Evolutionary conservation across 2,329 filamentous ascomycete species (phyloP).

Genomic region (Phialemonium atrogriseum): DNA sequence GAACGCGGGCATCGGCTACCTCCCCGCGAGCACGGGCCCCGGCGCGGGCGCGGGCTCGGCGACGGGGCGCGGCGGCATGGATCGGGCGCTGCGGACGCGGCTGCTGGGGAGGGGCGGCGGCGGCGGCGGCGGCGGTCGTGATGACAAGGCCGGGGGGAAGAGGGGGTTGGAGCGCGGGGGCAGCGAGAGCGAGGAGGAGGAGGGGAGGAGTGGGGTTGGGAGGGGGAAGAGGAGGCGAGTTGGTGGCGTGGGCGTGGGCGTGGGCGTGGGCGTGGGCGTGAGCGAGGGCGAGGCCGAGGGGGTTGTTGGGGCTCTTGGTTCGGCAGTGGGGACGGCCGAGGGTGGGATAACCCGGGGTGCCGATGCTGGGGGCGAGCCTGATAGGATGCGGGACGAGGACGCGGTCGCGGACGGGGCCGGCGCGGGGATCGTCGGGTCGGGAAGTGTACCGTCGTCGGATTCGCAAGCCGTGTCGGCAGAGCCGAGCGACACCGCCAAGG

Average conservation of each 20-base stretch:
- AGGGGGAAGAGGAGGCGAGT: constrained; percentile 11
- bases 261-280: background rate
- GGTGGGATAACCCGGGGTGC: too few species aligned
- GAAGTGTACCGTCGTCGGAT: too few species aligned
- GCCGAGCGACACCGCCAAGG: background rate
- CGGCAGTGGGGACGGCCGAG: too few species aligned
- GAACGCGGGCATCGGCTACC: constrained; percentile 34
- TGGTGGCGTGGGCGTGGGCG: background rate
- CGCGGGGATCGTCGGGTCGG: too few species aligned
- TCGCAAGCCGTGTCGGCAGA: too few species aligned
- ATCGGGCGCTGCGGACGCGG: constrained; percentile 23
- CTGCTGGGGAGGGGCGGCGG: constrained; percentile 15
- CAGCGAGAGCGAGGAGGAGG: constrained; percentile 22
- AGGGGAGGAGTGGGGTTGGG: constrained; percentile 20
- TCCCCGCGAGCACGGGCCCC: constrained; percentile 15
- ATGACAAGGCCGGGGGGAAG: constrained; percentile 7
- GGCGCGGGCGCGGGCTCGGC: constrained; percentile 14
- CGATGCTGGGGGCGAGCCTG: too few species aligned
- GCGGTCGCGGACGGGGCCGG: too few species aligned
- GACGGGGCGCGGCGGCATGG: constrained; percentile 12
- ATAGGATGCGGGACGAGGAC: too few species aligned
- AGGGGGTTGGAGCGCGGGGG: constrained; percentile 7
- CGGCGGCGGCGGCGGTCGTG: constrained; percentile 6
- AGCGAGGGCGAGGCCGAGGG: background rate
- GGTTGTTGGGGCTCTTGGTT: background rate